Evolutionary conservation across 2,329 filamentous ascomycete genomes (phyloP).

Genomic region (Fusarium sp.): DNA sequence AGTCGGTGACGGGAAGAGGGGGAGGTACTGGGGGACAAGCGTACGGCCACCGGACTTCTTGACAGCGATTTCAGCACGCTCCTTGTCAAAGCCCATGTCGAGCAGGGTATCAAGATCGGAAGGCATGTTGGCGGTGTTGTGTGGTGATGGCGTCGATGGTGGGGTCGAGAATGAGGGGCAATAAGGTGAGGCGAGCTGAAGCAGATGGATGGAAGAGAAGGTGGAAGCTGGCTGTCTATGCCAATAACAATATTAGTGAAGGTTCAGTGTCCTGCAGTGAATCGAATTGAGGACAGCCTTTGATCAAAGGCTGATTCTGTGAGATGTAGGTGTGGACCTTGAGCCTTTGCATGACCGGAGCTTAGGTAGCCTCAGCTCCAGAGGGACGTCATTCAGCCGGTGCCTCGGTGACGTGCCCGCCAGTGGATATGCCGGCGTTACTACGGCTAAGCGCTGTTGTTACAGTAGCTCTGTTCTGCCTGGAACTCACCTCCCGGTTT

Average conservation of each 20-base stretch:
- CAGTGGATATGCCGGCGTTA: slow-evolving; percentile 36
- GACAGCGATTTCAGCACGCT: slow-evolving; percentile 86
- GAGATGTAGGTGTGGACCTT: not conserved
- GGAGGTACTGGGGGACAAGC: slow-evolving; percentile 51
- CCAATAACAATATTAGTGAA: not conserved
- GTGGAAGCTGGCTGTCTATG: not conserved
- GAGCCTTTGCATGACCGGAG: slow-evolving; percentile 5
- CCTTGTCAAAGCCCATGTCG: slow-evolving; percentile 86
- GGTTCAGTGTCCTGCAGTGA: not conserved
- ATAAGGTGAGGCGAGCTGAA: slow-evolving; percentile 30
- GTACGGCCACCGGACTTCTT: slow-evolving; percentile 86
- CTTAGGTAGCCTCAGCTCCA: slow-evolving; percentile 26
- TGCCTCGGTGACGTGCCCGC: slow-evolving; percentile 44
- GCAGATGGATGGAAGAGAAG: not conserved
- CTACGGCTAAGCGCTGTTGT: slow-evolving; percentile 42
- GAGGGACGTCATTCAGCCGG: slow-evolving; percentile 48
- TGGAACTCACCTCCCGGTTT: not conserved
- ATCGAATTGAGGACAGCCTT: not conserved
- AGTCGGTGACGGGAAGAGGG: slow-evolving; percentile 8
- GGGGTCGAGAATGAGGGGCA: slow-evolving; percentile 32
- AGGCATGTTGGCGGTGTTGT: slow-evolving; percentile 64
- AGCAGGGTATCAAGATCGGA: slow-evolving; percentile 74
- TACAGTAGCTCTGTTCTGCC: not conserved
- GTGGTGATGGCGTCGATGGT: slow-evolving; percentile 37
- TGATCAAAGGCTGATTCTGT: not conserved